Evolutionary conservation across 345 rosid genomes (phyloP).

Genomic region (Anacardium occidentale): DNA sequence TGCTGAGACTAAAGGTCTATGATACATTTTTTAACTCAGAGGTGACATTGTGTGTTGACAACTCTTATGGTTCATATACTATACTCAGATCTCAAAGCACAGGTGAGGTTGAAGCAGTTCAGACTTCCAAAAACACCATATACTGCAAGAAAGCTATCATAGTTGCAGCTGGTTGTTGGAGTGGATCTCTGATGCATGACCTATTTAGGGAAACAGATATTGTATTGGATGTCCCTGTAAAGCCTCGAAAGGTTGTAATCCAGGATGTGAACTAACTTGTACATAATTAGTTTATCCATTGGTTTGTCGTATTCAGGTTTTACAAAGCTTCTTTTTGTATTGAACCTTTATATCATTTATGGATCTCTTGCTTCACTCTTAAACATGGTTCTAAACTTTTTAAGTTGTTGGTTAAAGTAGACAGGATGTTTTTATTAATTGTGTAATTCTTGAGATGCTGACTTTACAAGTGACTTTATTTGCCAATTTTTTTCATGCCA

Average conservation of each 20-base stretch:
- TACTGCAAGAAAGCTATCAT: slow-evolving; percentile 64
- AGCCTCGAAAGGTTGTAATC: slow-evolving; percentile 76
- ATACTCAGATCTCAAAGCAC: slow-evolving; percentile 42
- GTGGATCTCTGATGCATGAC: slow-evolving; percentile 63
- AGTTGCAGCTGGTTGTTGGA: slow-evolving; percentile 92
- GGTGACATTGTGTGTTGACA: background rate
- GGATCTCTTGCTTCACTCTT: background rate
- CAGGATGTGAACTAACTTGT: background rate
- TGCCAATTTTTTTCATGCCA: background rate
- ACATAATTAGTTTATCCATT: background rate
- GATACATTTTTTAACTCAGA: background rate
- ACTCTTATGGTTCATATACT: slow-evolving; percentile 13
- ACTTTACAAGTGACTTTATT: too few relatives aligned
- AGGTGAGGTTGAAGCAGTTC: slow-evolving; percentile 59
- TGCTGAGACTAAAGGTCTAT: slow-evolving; percentile 2
- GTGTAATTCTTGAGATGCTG: too few relatives aligned
- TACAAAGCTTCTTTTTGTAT: background rate
- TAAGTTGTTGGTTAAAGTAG: background rate
- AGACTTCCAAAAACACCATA: slow-evolving; percentile 58
- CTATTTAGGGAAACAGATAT: slow-evolving; percentile 49
- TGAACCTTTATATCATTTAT: background rate
- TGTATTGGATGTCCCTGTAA: slow-evolving; percentile 55
- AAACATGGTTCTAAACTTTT: background rate
- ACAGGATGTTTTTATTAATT: too few relatives aligned
- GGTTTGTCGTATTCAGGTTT: background rate